A percentile compares a stretch with the other conserved stretches of the same genome.
These are phyloP conservation scores for Apiospora saccharicola DNA, from an alignment of 2,329 filamentous ascomycete genomes.

Conservation along the genomic window DNA sequence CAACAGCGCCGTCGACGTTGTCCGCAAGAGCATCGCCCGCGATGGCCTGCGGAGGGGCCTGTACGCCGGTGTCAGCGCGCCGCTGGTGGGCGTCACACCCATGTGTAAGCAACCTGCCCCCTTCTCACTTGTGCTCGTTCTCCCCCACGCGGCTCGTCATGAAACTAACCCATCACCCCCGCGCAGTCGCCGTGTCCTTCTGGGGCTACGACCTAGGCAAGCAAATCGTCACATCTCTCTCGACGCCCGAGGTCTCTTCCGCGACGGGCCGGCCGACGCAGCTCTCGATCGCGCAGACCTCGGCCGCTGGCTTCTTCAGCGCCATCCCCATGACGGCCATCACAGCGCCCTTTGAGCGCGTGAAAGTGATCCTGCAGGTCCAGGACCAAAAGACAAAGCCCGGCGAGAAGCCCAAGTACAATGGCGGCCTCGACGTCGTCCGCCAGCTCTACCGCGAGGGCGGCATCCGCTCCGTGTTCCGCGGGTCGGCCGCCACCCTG, in stretches of 20 bases:
- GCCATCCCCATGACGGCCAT: slow-evolving; percentile 97
- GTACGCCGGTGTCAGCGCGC: slow-evolving; percentile 97
- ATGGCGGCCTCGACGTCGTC: slow-evolving; percentile 87
- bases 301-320: slow-evolving; percentile 94
- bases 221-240: slow-evolving; percentile 76
- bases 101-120: slow-evolving; percentile 79
- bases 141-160: too few relatives aligned
- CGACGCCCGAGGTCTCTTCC: slow-evolving; percentile 68
- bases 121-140: background rate
- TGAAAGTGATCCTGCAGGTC: slow-evolving; percentile 98
- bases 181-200: slow-evolving; percentile 71
- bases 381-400: slow-evolving; percentile 87
- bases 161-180: background rate
- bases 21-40: slow-evolving; percentile 84
- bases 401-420: slow-evolving; percentile 92
- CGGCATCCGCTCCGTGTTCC: slow-evolving; percentile 89
- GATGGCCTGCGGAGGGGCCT: slow-evolving; percentile 83
- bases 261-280: slow-evolving; percentile 65
- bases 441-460: slow-evolving; percentile 92
- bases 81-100: slow-evolving; percentile 92
- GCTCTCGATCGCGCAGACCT: slow-evolving; percentile 86
- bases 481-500: slow-evolving; percentile 87
- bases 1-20: slow-evolving; percentile 87
- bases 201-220: slow-evolving; percentile 98
- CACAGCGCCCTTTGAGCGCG: slow-evolving; percentile 98